Conservation (phyloP, 179 eudicot species). For the Beta corolliflora region DNA sequence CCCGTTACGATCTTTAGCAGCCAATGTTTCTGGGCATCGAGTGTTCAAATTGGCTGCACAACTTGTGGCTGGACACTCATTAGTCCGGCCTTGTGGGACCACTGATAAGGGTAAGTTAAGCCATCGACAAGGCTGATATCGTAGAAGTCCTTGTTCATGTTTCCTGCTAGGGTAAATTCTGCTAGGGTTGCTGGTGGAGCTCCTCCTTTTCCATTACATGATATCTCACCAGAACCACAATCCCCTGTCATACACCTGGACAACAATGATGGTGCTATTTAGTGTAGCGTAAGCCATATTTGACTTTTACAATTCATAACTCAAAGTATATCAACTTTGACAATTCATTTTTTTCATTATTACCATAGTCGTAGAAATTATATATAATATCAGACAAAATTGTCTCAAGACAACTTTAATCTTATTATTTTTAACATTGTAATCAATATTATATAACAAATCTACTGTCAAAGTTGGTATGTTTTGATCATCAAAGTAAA, state of each 20-base stretch:
- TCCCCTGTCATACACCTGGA: conserved; percentile 66
- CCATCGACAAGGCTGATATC: conserved; percentile 71
- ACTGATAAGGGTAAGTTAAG: conserved; percentile 53
- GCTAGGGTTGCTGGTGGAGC: conserved; percentile 55
- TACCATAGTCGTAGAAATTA: too few relatives aligned
- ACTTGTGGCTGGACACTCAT: conserved; percentile 39
- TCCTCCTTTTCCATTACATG: conserved; percentile 55
- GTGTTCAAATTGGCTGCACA: conserved; percentile 46
- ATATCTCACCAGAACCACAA: conserved; percentile 42
- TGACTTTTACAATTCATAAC: too few relatives aligned
- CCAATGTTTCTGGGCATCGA: conserved; percentile 42
- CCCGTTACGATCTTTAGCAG: conserved; percentile 27
- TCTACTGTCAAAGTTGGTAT: too few relatives aligned
- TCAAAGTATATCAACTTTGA: too few relatives aligned
- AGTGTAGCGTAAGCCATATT: background rate
- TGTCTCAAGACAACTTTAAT: too few relatives aligned
- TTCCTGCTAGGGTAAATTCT: conserved; percentile 38
- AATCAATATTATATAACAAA: too few relatives aligned
- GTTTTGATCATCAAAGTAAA: too few relatives aligned
- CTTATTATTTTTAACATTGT: too few relatives aligned
- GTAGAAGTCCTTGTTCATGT: conserved; percentile 45
- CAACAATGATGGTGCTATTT: background rate
- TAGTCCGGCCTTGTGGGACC: conserved; percentile 31
- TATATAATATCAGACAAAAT: too few relatives aligned
- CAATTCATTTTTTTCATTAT: too few relatives aligned